phyloP scores from a whole-genome alignment of 192 early-diverging fungal species.

The Chytriomyces hyalinus region DNA sequence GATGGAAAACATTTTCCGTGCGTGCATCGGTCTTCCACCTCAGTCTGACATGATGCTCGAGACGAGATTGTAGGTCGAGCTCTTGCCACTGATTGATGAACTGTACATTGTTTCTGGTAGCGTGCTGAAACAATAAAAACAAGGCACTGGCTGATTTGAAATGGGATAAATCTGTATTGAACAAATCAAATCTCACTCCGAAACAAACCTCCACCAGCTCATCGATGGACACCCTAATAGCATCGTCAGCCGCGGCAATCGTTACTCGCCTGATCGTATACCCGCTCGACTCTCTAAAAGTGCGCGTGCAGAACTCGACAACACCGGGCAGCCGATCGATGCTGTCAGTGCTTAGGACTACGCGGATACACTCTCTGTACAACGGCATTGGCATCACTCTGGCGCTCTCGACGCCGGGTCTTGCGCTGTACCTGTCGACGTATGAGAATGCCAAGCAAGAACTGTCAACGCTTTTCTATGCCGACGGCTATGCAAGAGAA shows the following conservation, averaged over 20 bases:
- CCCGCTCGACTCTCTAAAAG: slow-evolving; percentile 82
- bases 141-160: no score
- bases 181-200: no score
- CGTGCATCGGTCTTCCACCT: slow-evolving; percentile 92
- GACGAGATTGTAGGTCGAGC: slow-evolving; percentile 23
- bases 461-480: slow-evolving; percentile 29
- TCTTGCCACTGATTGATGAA: no score
- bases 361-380: slow-evolving; percentile 56
- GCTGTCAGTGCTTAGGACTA: slow-evolving; percentile 22
- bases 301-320: slow-evolving; percentile 59
- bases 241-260: slow-evolving; percentile 57
- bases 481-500: slow-evolving; percentile 26
- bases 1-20: slow-evolving; percentile 98
- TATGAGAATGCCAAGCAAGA: slow-evolving; percentile 70
- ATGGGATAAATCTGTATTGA: no score
- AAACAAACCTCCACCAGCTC: no score
- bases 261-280: slow-evolving; percentile 67
- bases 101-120: no score
- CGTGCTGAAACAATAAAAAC: no score
- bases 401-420: slow-evolving; percentile 71
- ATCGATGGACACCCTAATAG: background rate
- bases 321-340: slow-evolving; percentile 20
- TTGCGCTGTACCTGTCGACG: slow-evolving; percentile 69
- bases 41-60: slow-evolving; percentile 98
- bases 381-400: slow-evolving; percentile 73